Conservation (phyloP, 2,329 filamentous ascomycete species). For the Apiospora malaysiana region DNA sequence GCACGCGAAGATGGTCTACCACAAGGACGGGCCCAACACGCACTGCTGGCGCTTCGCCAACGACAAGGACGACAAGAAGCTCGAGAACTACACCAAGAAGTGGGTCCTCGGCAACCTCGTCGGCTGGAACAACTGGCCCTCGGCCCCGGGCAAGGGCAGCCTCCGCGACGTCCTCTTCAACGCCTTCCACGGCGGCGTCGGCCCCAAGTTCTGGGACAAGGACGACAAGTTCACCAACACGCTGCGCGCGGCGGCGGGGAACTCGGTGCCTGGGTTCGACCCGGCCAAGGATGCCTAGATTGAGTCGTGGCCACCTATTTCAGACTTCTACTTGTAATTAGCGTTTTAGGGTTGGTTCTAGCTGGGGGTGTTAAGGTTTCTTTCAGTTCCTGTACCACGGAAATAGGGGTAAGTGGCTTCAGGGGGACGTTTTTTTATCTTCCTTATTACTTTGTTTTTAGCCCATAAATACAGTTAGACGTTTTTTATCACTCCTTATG, state of each 20-base stretch:
- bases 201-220: conserved; percentile 22
- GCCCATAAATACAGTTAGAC: too few relatives aligned
- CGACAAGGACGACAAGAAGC: conserved; percentile 23
- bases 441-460: not conserved
- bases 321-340: not conserved
- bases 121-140: conserved; percentile 22
- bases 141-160: not conserved
- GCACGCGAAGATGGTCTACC: conserved; percentile 26
- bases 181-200: not conserved
- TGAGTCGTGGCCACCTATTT: not conserved
- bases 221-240: conserved; percentile 17
- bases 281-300: conserved; percentile 14
- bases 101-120: conserved; percentile 24
- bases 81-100: conserved; percentile 24
- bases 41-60: conserved; percentile 24
- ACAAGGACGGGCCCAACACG: conserved; percentile 22
- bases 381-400: not conserved
- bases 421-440: not conserved
- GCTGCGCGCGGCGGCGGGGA: conserved; percentile 2
- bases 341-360: not conserved
- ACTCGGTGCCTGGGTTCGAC: conserved; percentile 16
- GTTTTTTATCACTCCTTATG: too few relatives aligned
- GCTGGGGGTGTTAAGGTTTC: not conserved
- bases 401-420: not conserved
- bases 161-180: not conserved